phyloP scores from a whole-genome alignment of 2,329 filamentous ascomycete species.

The Rhytidhysteron rufulum region DNA sequence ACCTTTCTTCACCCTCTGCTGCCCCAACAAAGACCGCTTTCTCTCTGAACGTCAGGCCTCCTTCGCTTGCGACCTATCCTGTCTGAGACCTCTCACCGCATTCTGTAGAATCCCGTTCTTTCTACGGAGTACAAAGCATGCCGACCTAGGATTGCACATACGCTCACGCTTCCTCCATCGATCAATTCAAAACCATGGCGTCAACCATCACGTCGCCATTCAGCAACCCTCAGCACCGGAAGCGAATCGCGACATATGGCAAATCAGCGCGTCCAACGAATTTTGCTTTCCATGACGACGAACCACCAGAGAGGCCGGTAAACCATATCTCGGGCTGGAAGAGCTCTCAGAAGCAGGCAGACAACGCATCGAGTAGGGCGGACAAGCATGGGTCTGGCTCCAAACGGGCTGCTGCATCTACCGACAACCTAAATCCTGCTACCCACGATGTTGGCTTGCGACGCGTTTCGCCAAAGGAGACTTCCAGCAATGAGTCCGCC shows the following conservation, averaged over 20 bases:
- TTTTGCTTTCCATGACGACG: conserved; percentile 18
- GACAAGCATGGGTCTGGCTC: background rate
- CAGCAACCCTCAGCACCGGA: conserved; percentile 29
- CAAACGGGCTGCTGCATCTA: background rate
- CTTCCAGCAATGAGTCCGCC: conserved; percentile 8
- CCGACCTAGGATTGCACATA: too few relatives aligned
- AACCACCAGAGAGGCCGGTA: conserved; percentile 27
- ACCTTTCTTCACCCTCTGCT: too few relatives aligned
- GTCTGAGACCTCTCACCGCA: too few relatives aligned
- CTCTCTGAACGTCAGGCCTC: too few relatives aligned
- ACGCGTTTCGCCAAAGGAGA: background rate
- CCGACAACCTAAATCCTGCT: conserved; percentile 4
- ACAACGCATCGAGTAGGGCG: too few relatives aligned
- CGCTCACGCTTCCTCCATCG: too few relatives aligned
- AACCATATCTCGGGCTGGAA: conserved; percentile 12
- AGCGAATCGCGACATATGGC: conserved; percentile 38
- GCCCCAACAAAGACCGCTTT: too few relatives aligned
- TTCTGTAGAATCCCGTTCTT: too few relatives aligned
- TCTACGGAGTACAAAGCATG: too few relatives aligned
- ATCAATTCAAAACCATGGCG: too few relatives aligned
- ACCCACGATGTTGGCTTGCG: background rate
- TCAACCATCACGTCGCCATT: conserved; percentile 24
- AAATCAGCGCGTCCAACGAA: conserved; percentile 25
- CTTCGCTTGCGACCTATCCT: too few relatives aligned
- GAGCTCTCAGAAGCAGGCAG: background rate